A percentile compares a stretch with the other conserved stretches of the same genome.
phyloP scores from a whole-genome alignment of 2,329 filamentous ascomycete species.

The Talaromyces sp. region DNA sequence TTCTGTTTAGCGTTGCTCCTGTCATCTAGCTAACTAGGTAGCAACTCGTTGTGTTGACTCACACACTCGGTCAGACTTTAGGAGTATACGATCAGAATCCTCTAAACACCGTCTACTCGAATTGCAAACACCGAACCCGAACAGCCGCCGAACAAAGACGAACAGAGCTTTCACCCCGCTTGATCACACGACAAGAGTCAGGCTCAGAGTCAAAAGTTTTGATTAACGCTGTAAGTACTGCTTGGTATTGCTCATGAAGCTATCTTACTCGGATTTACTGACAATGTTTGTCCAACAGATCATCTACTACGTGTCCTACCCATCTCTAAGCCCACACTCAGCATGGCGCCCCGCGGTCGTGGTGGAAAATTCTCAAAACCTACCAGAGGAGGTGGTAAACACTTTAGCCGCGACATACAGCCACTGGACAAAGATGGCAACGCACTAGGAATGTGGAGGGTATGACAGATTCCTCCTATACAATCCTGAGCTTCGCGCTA shows the following conservation, averaged over 20 bases:
- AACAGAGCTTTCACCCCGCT: not conserved
- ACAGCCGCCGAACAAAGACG: not conserved
- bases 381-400: conserved; percentile 64
- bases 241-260: not conserved
- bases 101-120: not conserved
- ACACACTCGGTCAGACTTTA: not conserved
- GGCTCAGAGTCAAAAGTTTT: not conserved
- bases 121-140: not conserved
- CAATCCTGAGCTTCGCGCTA: not conserved
- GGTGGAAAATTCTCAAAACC: conserved; percentile 22
- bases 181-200: conserved; percentile 6
- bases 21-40: too few relatives aligned
- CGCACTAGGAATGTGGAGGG: conserved; percentile 79
- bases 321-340: not conserved
- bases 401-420: conserved; percentile 88
- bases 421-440: conserved; percentile 88
- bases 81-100: not conserved
- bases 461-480: not conserved
- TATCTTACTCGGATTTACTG: not conserved
- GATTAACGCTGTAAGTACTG: not conserved
- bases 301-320: not conserved
- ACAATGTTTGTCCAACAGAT: not conserved
- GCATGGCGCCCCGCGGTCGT: conserved; percentile 21
- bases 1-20: not conserved
- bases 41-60: not conserved